A percentile compares a stretch with the other conserved stretches of the same genome.
phyloP scores from a whole-genome alignment of 1,284 basidiomycete genomes.

The Paramarasmius palmivorus region DNA sequence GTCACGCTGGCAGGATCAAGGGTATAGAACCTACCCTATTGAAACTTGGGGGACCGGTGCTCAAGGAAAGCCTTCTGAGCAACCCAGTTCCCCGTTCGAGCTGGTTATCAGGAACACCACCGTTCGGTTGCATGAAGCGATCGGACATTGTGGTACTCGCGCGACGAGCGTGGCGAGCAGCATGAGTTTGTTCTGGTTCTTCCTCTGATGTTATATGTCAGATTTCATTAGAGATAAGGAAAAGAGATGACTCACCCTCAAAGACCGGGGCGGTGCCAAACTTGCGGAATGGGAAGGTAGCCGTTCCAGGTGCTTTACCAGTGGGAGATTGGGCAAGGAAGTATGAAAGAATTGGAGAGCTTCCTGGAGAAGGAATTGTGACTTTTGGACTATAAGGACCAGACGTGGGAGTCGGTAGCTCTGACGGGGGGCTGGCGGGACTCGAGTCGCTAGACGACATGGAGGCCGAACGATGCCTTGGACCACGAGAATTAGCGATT shows the following conservation, averaged over 20 bases:
- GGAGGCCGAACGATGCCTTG: slow-evolving; percentile 51
- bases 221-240: not conserved
- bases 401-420: slow-evolving; percentile 45
- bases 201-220: slow-evolving; percentile 33
- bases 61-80: slow-evolving; percentile 70
- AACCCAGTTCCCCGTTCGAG: slow-evolving; percentile 66
- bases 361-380: slow-evolving; percentile 52
- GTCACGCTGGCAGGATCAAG: slow-evolving; percentile 7
- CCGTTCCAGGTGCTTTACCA: slow-evolving; percentile 35
- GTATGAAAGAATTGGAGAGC: slow-evolving; percentile 70
- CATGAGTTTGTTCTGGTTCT: slow-evolving; percentile 51
- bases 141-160: slow-evolving; percentile 47
- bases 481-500: slow-evolving; percentile 39
- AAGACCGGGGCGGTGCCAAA: slow-evolving; percentile 55
- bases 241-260: slow-evolving; percentile 49
- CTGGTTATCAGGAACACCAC: slow-evolving; percentile 43
- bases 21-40: slow-evolving; percentile 45
- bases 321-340: slow-evolving; percentile 63
- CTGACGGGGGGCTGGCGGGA: slow-evolving; percentile 50
- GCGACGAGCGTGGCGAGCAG: slow-evolving; percentile 47
- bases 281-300: slow-evolving; percentile 64
- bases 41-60: slow-evolving; percentile 42
- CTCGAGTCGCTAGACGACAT: slow-evolving; percentile 54
- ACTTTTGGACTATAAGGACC: slow-evolving; percentile 38
- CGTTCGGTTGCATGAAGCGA: slow-evolving; percentile 43